Conservation (phyloP, 495 filamentous ascomycete species). For the Bombardia bombarda region DNA sequence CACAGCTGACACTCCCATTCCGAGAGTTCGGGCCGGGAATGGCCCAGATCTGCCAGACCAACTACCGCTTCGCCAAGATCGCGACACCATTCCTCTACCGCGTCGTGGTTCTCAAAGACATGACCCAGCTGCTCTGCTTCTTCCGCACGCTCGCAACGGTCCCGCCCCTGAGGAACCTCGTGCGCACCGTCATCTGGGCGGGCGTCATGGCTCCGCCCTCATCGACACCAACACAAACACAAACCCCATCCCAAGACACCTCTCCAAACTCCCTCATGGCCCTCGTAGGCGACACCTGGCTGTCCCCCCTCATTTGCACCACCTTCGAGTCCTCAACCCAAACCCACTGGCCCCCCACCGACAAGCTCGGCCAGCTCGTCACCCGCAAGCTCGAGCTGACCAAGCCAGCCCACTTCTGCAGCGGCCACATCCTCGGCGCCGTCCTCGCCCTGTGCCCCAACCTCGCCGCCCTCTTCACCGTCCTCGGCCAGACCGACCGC, state of each 20-base stretch:
- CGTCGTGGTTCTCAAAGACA: not conserved
- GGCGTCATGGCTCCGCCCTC: not conserved
- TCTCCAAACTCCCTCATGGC: not conserved
- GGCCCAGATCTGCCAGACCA: not conserved
- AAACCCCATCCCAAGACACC: not conserved
- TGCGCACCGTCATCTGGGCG: not conserved
- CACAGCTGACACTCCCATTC: not conserved
- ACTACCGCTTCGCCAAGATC: not conserved
- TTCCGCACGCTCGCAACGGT: not conserved
- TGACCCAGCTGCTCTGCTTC: not conserved
- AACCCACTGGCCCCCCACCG: no score
- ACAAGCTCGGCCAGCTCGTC: no score
- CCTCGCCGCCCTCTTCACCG: not conserved
- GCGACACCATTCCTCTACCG: not conserved
- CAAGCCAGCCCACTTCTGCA: not conserved
- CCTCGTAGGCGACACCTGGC: conserved; percentile 1
- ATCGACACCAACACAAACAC: not conserved
- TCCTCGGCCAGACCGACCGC: not conserved
- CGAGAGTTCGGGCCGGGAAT: no score
- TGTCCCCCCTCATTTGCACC: not conserved
- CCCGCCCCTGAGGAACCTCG: not conserved
- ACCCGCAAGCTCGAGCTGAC: not conserved
- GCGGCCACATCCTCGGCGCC: not conserved
- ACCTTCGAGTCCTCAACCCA: no score
- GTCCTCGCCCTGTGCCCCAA: not conserved